These are phyloP conservation scores for Betula pendula DNA, from an alignment of 306 rosid species.

Conservation along the genomic window DNA sequence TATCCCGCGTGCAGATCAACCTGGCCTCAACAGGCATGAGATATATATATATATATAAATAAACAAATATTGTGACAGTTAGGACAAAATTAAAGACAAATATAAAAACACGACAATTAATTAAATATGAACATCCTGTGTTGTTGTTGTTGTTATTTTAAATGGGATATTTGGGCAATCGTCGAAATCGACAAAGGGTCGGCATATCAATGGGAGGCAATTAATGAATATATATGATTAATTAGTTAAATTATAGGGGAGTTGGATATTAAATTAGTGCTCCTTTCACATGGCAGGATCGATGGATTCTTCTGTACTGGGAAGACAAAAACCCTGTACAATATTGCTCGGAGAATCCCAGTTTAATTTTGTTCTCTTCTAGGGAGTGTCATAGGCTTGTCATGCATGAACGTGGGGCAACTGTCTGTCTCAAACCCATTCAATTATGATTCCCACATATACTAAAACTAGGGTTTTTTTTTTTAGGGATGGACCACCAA, in stretches of 20 bases:
- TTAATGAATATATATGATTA: not conserved
- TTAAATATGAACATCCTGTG: slow-evolving; percentile 26
- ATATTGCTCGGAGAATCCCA: slow-evolving; percentile 66
- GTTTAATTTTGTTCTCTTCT: slow-evolving; percentile 60
- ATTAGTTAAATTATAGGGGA: too few relatives aligned
- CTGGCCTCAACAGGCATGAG: too few relatives aligned
- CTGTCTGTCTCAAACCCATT: slow-evolving; percentile 45
- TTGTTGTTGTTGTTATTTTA: slow-evolving; percentile 20
- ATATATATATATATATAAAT: too few relatives aligned
- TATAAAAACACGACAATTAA: slow-evolving; percentile 20
- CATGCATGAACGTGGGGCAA: slow-evolving; percentile 72
- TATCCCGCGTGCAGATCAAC: slow-evolving; percentile 46
- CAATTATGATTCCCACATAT: slow-evolving; percentile 20
- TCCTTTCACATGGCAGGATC: slow-evolving; percentile 65
- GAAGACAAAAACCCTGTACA: slow-evolving; percentile 46
- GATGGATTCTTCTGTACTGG: slow-evolving; percentile 36
- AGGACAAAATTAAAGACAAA: not conserved
- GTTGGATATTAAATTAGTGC: too few relatives aligned
- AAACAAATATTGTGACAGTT: too few relatives aligned
- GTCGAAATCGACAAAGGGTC: slow-evolving; percentile 52
- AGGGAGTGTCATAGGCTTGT: slow-evolving; percentile 37
- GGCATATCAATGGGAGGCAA: slow-evolving; percentile 38
- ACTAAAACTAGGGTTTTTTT: not conserved
- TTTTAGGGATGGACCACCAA: slow-evolving; percentile 22
- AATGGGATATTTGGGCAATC: slow-evolving; percentile 27